These are phyloP conservation scores for Trypanosoma platydactyli DNA, from an alignment of 208 protist species.

Conservation along the genomic window DNA sequence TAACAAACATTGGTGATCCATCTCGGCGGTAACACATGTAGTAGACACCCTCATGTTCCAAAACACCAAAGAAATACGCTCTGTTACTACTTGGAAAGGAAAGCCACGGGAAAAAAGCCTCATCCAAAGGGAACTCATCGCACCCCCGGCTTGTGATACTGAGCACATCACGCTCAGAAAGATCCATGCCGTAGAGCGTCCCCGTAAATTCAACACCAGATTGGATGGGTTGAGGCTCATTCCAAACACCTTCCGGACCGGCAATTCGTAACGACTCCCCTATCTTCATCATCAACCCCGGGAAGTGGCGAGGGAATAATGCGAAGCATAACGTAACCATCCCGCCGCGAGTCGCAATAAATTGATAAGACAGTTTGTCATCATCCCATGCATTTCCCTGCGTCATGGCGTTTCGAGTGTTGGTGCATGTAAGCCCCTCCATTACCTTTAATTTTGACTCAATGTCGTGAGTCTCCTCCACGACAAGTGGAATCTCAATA, in stretches of 20 bases:
- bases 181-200: conserved; percentile 77
- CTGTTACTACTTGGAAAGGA: conserved; percentile 68
- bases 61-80: conserved; percentile 61
- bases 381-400: conserved; percentile 62
- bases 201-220: conserved; percentile 72
- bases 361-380: conserved; percentile 44
- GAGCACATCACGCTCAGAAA: conserved; percentile 66
- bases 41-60: conserved; percentile 70
- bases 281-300: conserved; percentile 60
- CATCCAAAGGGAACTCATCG: conserved; percentile 63
- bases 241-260: conserved; percentile 71
- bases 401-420: conserved; percentile 61
- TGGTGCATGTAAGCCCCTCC: conserved; percentile 65
- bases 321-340: conserved; percentile 68
- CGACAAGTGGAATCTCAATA: conserved; percentile 52
- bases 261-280: conserved; percentile 61
- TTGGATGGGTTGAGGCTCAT: conserved; percentile 68
- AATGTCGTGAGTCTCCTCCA: conserved; percentile 38
- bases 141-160: conserved; percentile 75
- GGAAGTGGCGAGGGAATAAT: conserved; percentile 60
- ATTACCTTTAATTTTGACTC: conserved; percentile 58
- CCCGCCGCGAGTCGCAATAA: conserved; percentile 63
- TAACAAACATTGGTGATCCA: conserved; percentile 57
- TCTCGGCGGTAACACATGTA: conserved; percentile 78
- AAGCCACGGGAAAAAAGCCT: conserved; percentile 64